phyloP scores from a whole-genome alignment of 495 filamentous ascomycete species.

The Aspergillus carlsbadensis region DNA sequence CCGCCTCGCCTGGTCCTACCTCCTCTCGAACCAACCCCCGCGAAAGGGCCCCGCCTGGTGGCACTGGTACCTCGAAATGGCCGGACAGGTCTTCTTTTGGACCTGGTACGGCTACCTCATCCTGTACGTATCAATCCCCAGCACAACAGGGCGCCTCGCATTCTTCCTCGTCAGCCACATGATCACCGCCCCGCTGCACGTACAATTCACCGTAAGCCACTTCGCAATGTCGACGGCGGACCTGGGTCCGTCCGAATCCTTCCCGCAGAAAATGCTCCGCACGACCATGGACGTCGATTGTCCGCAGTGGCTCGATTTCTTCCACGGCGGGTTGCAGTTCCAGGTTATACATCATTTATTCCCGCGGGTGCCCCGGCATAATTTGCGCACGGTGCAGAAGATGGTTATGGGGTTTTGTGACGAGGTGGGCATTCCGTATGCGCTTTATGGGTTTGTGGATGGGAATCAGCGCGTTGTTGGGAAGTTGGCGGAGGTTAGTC shows the following conservation, averaged over 20 bases:
- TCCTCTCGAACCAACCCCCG: slow-evolving; percentile 71
- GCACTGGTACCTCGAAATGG: slow-evolving; percentile 82
- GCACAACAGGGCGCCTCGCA: slow-evolving; percentile 62
- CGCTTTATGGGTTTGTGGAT: slow-evolving; percentile 87
- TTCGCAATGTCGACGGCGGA: slow-evolving; percentile 97
- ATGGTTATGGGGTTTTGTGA: slow-evolving; percentile 85
- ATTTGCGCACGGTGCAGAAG: slow-evolving; percentile 77
- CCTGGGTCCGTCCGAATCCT: slow-evolving; percentile 80
- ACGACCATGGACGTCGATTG: slow-evolving; percentile 99
- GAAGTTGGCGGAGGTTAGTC: slow-evolving; percentile 76
- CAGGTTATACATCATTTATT: slow-evolving; percentile 94
- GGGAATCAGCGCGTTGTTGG: slow-evolving; percentile 88
- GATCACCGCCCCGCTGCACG: slow-evolving; percentile 82
- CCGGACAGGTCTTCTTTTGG: slow-evolving; percentile 87
- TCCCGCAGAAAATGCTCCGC: slow-evolving; percentile 93
- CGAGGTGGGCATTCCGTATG: slow-evolving; percentile 90
- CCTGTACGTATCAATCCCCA: slow-evolving; percentile 73
- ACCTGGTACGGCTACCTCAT: slow-evolving; percentile 88
- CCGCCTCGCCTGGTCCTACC: slow-evolving; percentile 74
- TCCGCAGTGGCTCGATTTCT: slow-evolving; percentile 89
- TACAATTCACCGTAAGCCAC: slow-evolving; percentile 94
- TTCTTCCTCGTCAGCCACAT: slow-evolving; percentile 87
- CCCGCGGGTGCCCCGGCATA: slow-evolving; percentile 89
- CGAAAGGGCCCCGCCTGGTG: slow-evolving; percentile 81
- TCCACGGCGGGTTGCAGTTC: slow-evolving; percentile 94